Evolutionary conservation across 2,329 filamentous ascomycete genomes (phyloP), one percentile per base, ranked within the genome.

Genomic region (Rhytidhysteron rufulum): DNA sequence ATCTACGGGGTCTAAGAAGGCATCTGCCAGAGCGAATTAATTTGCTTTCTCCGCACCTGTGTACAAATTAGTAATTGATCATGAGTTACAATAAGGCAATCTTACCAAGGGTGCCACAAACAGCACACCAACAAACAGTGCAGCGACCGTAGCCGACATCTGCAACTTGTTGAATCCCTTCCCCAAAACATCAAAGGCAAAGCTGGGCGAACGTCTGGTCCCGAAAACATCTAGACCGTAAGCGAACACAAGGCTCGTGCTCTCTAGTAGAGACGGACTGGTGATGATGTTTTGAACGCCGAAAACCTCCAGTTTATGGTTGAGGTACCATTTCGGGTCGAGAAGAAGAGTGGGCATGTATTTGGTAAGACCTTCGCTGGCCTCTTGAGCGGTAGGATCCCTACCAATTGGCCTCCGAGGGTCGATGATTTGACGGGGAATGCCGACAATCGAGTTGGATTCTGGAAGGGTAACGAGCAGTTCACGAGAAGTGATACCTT

Each of bases 131-230:
- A 79, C 75, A 33, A 79, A 79, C 51, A 97, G 73, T 15, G 88
- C 91, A 30, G 85, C 73, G 27, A 98, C 89, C 1, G 93, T 98
- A 13, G 79, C 74, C 27, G 96, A 65, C 58, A 98, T 79, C 53
- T 89, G 86, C 41, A 89, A 61, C 73, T 95, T 96, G 62, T 91
- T 93, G 66, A 98, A 98, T 2, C 88, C 87, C 67, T 89, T 93
- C 47, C 89, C 93, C 13, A 98, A 71, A 31, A 97, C 81, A 68
- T 98, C 93, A 65, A 98, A 98, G 13, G 86, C 79, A 53, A 86
- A 82, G 65, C 88, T 95, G 1, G 93, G 93, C n/a, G 85, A 80
- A 9, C 94, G 79, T 38, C 89, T 75, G 1, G 89, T 91, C 11
- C 86, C 89, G 51, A 94, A 98, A 2, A 97, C 71, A 62, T 98